These are phyloP conservation scores for Rhypophila decipiens DNA, from an alignment of 495 filamentous ascomycete species.

Conservation along the genomic window DNA sequence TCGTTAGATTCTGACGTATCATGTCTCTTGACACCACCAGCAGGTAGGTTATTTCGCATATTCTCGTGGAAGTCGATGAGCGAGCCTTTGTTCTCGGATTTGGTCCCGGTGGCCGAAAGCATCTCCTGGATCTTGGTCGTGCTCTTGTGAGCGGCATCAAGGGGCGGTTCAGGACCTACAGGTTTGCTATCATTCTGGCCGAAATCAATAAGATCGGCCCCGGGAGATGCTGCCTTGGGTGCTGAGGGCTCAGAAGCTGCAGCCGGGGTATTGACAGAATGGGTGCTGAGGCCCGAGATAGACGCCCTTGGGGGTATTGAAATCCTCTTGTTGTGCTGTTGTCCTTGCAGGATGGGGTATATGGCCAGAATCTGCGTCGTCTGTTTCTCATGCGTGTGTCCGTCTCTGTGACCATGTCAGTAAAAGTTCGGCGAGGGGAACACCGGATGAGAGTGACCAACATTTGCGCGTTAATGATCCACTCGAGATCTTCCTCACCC, in stretches of 20 bases:
- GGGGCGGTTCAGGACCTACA: slow-evolving; percentile 4
- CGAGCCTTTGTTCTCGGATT: slow-evolving; percentile 24
- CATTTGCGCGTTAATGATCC: slow-evolving; percentile 88
- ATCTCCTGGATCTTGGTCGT: slow-evolving; percentile 35
- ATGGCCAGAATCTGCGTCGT: slow-evolving; percentile 80
- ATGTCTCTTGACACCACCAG: slow-evolving; percentile 10
- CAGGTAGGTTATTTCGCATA: slow-evolving; percentile 38
- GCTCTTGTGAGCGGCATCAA: slow-evolving; percentile 20
- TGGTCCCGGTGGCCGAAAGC: slow-evolving; percentile 34
- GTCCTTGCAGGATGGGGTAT: slow-evolving; percentile 76
- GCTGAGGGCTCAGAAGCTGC: neutral
- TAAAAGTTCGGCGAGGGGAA: neutral
- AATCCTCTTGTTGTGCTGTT: slow-evolving; percentile 40
- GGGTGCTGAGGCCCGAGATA: slow-evolving; percentile 3
- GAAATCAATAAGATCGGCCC: slow-evolving; percentile 42
- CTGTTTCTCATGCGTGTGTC: slow-evolving; percentile 63
- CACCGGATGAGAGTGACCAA: slow-evolving; percentile 34
- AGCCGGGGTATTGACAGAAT: no score
- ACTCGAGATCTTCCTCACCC: slow-evolving; percentile 84
- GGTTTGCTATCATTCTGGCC: slow-evolving; percentile 26
- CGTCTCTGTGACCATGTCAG: slow-evolving; percentile 38
- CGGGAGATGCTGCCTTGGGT: no score
- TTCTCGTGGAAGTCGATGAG: slow-evolving; percentile 47
- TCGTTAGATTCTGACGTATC: slow-evolving; percentile 24
- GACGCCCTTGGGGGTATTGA: slow-evolving; percentile 30